phyloP scores from a whole-genome alignment of 768 basidiomycete genomes.

The Ramaria rubella region DNA sequence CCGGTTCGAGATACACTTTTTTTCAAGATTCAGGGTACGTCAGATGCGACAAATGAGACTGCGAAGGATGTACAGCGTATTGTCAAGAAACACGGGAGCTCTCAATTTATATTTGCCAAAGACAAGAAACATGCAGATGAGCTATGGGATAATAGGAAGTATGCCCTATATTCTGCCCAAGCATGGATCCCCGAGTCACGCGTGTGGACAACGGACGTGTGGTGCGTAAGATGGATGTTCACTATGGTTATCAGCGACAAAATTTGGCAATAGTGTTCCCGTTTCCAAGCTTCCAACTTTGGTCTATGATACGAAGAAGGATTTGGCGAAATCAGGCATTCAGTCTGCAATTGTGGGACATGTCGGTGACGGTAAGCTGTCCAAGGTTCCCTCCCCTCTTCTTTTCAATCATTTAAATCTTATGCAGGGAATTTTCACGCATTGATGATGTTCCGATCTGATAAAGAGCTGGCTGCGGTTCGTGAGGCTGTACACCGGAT shows the following conservation, averaged over 20 bases:
- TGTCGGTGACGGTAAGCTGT: slow-evolving; percentile 32
- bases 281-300: slow-evolving; percentile 63
- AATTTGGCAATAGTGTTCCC: slow-evolving; percentile 44
- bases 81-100: slow-evolving; percentile 60
- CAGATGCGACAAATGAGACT: slow-evolving; percentile 44
- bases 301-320: slow-evolving; percentile 56
- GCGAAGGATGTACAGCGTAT: slow-evolving; percentile 55
- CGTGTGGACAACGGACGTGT: slow-evolving; percentile 88
- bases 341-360: slow-evolving; percentile 39
- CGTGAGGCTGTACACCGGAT: slow-evolving; percentile 27
- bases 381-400: neutral
- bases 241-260: slow-evolving; percentile 2
- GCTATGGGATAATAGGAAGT: slow-evolving; percentile 83
- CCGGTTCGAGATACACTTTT: slow-evolving; percentile 76
- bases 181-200: slow-evolving; percentile 55
- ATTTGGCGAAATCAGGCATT: slow-evolving; percentile 37
- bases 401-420: no score
- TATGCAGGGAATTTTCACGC: slow-evolving; percentile 38
- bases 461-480: slow-evolving; percentile 29
- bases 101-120: slow-evolving; percentile 63
- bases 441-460: slow-evolving; percentile 30
- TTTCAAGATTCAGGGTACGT: slow-evolving; percentile 86
- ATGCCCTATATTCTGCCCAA: slow-evolving; percentile 67
- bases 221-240: slow-evolving; percentile 38
- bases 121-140: slow-evolving; percentile 69